Evolutionary conservation across 2,329 filamentous ascomycete species (phyloP).

Genomic region (Monilinia vaccinii-corymbosi): DNA sequence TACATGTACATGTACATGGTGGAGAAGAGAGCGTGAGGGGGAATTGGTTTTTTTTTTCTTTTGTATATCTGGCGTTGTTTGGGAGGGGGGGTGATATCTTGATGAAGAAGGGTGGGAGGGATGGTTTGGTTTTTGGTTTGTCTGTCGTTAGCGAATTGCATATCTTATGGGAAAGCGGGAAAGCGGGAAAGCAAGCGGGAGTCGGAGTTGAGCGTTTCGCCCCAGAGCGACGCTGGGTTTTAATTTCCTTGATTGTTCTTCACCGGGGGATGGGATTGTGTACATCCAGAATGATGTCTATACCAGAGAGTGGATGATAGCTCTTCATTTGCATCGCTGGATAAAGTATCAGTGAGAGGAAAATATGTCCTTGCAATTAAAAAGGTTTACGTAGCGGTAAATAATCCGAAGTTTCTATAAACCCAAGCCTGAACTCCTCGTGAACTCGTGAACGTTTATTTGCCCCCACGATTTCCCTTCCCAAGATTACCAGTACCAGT

Average conservation of each 20-base stretch:
- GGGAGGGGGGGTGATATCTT: background rate
- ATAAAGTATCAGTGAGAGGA: background rate
- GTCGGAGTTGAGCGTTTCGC: background rate
- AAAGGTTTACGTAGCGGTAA: background rate
- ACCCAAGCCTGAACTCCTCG: background rate
- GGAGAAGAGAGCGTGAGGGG: background rate
- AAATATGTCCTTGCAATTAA: background rate
- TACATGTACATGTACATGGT: no score
- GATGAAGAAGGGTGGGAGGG: background rate
- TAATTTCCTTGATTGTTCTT: background rate
- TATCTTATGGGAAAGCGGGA: background rate
- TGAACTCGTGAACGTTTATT: background rate
- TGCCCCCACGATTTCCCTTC: background rate
- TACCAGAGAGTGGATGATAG: background rate
- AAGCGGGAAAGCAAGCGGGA: background rate
- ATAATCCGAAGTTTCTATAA: background rate
- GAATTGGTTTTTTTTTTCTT: background rate
- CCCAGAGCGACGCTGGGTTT: background rate
- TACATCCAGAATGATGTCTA: background rate
- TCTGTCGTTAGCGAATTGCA: background rate
- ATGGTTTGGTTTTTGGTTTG: background rate
- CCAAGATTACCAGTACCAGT: background rate
- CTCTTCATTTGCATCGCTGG: background rate
- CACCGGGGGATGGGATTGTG: no score
- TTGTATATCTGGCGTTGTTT: no score